Percentiles rank a stretch among this genome's conserved stretches.
These are phyloP conservation scores for Aspergillus felis DNA, from an alignment of 2,329 filamentous ascomycete species.

Conservation along the genomic window DNA sequence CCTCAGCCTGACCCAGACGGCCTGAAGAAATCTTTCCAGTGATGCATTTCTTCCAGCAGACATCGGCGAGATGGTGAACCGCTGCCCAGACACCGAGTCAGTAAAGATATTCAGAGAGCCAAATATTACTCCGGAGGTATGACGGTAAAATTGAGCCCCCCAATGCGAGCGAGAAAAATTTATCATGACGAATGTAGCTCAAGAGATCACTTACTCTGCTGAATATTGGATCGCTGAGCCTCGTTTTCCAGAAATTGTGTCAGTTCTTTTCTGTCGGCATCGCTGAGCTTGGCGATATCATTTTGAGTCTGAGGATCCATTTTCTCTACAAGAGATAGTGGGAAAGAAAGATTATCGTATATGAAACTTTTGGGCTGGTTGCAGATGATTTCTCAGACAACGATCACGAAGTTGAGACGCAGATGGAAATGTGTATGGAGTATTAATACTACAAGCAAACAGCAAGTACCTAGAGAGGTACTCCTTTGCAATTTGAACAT, in stretches of 20 bases:
- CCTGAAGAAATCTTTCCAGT: conserved; percentile 67
- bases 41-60: conserved; percentile 95
- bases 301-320: conserved; percentile 41
- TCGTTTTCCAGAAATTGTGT: conserved; percentile 82
- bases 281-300: conserved; percentile 71
- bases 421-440: neutral
- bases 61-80: conserved; percentile 66
- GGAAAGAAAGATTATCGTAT: neutral
- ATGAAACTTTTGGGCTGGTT: neutral
- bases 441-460: neutral
- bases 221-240: conserved; percentile 67
- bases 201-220: conserved; percentile 43
- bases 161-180: neutral
- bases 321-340: neutral
- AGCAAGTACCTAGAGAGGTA: neutral
- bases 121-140: neutral
- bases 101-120: neutral
- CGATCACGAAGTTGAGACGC: neutral
- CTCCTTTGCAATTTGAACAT: neutral
- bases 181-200: neutral
- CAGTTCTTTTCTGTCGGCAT: conserved; percentile 80
- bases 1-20: conserved; percentile 72
- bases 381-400: neutral
- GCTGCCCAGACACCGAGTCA: conserved; percentile 37
- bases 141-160: neutral